Evolutionary conservation across 768 basidiomycete species (phyloP), one percentile per base, ranked within the genome.

Genomic region (Hypsizygus marmoreus): DNA sequence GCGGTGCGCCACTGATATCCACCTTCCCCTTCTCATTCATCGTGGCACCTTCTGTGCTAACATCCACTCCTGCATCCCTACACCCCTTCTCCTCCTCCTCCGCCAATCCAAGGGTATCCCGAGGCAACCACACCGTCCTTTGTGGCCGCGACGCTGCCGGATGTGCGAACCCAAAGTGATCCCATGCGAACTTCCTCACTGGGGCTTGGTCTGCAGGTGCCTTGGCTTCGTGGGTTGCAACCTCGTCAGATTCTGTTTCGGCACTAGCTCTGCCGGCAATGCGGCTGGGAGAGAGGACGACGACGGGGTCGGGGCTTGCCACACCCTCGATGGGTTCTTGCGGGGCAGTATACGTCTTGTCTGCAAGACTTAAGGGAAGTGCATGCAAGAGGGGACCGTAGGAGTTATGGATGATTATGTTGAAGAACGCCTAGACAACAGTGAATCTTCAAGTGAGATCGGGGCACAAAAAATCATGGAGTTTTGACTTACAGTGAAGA

Each of bases 101-200:
- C 28, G 71, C 66, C 43, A 92, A 58, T 7, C 84, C 83, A n/a
- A 81, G 68, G 17, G 65, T 55, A 61, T 98, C 95, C 29, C 69
- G 66, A 16, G 95, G 91, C 43, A 97, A 65, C 95, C 95, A 98
- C 24, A 97, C 70, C 4, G 81, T 73, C 51, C 84, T 75, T 67
- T 93, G 90, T 36, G 88, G 81, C 40, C 81, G 67, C 50, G 72
- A 80, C 43, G 80, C 75, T 6, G 92, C 92, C 12, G 95, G 95
- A 57, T 95, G 95, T 35, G 88, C 83, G 69, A 95, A 97, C 10
- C 87, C 86, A 57, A 83, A 82, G 39, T 80, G 67, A 4, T 71
- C 70, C 35, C 72, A 69, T 28, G 54, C 55, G 12, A 51, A 37
- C 23, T 45, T 36, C 4, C 32, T 6, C 4, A 17, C 30, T 12